phyloP scores from a whole-genome alignment of 2,329 filamentous ascomycete species.

The Colletotrichum lentis region DNA sequence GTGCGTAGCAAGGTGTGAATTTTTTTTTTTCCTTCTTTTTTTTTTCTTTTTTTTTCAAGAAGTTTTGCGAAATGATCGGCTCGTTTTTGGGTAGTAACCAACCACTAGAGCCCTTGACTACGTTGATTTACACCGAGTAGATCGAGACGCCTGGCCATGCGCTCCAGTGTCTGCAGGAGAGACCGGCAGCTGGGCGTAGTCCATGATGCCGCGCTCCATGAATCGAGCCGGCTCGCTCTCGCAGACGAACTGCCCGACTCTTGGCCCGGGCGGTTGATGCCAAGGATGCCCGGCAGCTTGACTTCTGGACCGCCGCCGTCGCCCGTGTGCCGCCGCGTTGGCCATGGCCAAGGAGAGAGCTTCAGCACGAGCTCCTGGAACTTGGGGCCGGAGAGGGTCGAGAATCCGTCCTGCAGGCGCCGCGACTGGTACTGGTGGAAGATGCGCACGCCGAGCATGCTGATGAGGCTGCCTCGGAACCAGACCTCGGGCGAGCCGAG shows the following conservation, averaged over 20 bases:
- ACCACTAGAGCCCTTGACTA: too few relatives aligned
- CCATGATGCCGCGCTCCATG: constrained; percentile 61
- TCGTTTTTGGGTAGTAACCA: too few relatives aligned
- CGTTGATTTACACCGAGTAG: too few relatives aligned
- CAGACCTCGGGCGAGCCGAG: constrained; percentile 56
- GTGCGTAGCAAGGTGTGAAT: too few relatives aligned
- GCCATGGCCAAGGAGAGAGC: constrained; percentile 60
- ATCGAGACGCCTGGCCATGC: constrained; percentile 62
- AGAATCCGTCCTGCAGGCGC: constrained; percentile 56
- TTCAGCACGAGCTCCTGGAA: constrained; percentile 62
- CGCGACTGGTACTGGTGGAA: constrained; percentile 63
- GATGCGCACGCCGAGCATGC: constrained; percentile 58
- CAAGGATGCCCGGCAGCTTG: constrained; percentile 56
- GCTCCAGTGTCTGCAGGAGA: constrained; percentile 60
- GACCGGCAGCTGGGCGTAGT: constrained; percentile 58
- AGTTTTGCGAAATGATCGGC: too few relatives aligned
- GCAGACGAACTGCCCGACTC: constrained; percentile 59
- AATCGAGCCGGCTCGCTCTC: constrained; percentile 57
- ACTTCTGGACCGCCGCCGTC: constrained; percentile 44
- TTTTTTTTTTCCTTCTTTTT: too few relatives aligned
- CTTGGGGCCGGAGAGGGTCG: constrained; percentile 59
- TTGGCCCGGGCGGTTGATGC: constrained; percentile 53
- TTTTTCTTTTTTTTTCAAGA: too few relatives aligned
- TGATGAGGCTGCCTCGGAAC: constrained; percentile 56
- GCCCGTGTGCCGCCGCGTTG: constrained; percentile 45